Base-by-base conservation (phyloP, 2,329 filamentous ascomycete genomes). In the Botrytis sinoallii region DNA sequence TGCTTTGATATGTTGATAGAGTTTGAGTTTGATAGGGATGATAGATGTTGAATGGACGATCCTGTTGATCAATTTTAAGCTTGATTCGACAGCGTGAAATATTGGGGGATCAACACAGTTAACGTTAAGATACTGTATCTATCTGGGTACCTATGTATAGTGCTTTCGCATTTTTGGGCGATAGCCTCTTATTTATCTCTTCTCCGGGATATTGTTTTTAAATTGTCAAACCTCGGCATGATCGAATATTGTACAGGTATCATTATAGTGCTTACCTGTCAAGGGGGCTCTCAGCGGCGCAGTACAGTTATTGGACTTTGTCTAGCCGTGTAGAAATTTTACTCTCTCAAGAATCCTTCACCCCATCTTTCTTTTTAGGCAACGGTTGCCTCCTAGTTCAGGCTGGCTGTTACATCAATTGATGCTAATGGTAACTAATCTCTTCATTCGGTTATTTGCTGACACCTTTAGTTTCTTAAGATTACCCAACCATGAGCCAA, bases 31-130 rank as follows among this genome's bases (percentile, higher is more conserved):
- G 52, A 55, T 29, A 57, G 52, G 52, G 16, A 22, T 70, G 42
- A 65, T 38, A 32, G n/a, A 25, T 52, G n/a, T 66, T 40, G n/a
- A n/a, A 65, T 52, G 42, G 68, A 70, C 60, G 57, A 52, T 65
- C 46, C 20, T 40, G 60, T 52, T 42, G 67, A 70, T 70, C 55
- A 70, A 63, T 61, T 65, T 66, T 72, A 57, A 67, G 70, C 59
- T 72, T 72, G 70, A 66, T 72, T 72, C 12, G 55, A 71, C 60
- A 44, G 22, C 44, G 46, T 44, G 12, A 64, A 14, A 40, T 48
- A 25, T 42, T 16, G 25, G 35, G 25, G 16, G 42, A 22, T 46
- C 42, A 66, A 42, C 38, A 29, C n/a, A 29, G 14, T 29, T 2
- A 16, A n/a, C 10, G 10, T 52, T 14, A 38, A n/a, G 22, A n/a